Percentiles rank a stretch among this genome's conserved stretches.
Conservation (phyloP, 1,284 basidiomycete genomes). For the Ustilago tritici region DNA sequence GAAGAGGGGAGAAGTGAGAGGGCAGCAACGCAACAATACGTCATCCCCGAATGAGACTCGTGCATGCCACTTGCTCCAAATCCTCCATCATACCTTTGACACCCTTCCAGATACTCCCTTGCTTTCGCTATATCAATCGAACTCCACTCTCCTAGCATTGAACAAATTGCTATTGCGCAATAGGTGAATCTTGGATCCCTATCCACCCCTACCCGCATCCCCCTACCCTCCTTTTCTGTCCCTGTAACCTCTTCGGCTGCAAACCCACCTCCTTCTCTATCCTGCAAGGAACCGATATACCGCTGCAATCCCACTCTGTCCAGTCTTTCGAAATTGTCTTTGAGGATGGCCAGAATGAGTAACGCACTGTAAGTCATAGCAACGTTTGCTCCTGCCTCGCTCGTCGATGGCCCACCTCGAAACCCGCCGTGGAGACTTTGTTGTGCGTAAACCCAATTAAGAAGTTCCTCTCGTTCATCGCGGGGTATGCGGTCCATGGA, state of each 20-base stretch:
- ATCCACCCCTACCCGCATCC: conserved; percentile 69
- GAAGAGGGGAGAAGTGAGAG: conserved; percentile 73
- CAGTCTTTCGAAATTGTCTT: conserved; percentile 56
- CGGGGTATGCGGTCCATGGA: conserved; percentile 24
- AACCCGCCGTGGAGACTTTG: conserved; percentile 73
- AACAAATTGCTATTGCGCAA: conserved; percentile 85
- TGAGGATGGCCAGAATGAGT: conserved; percentile 55
- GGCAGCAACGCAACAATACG: conserved; percentile 88
- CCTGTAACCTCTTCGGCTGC: conserved; percentile 71
- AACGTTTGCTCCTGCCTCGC: conserved; percentile 32
- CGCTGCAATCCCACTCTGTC: conserved; percentile 33
- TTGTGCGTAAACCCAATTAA: conserved; percentile 87
- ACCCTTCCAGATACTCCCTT: conserved; percentile 74
- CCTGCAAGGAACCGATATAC: conserved; percentile 47
- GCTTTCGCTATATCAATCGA: conserved; percentile 78
- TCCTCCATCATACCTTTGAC: conserved; percentile 89
- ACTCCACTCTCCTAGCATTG: conserved; percentile 82
- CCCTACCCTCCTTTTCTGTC: background rate
- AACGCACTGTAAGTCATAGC: conserved; percentile 67
- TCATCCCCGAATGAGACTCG: conserved; percentile 94
- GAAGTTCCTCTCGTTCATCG: conserved; percentile 36
- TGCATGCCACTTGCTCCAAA: conserved; percentile 84
- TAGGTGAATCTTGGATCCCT: conserved; percentile 86
- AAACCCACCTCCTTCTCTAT: conserved; percentile 52
- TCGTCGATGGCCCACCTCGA: conserved; percentile 27